These are phyloP conservation scores for Macrophomina pseudophaseolina DNA, from an alignment of 2,329 filamentous ascomycete species.

Conservation along the genomic window DNA sequence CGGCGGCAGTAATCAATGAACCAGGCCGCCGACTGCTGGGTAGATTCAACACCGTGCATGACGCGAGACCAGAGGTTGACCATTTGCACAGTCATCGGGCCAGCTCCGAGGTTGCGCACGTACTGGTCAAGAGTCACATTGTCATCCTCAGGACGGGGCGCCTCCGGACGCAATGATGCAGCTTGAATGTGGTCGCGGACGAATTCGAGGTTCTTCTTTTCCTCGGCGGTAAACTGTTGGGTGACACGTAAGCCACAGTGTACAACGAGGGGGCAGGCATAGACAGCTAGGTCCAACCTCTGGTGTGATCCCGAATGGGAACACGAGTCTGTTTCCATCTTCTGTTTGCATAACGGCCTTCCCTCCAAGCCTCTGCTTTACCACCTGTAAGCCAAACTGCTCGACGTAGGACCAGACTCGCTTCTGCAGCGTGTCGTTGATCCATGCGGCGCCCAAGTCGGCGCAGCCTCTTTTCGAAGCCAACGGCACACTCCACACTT, in stretches of 20 bases:
- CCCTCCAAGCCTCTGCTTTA: conserved; percentile 56
- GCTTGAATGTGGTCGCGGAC: not conserved
- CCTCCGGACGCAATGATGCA: not conserved
- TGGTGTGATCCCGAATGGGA: conserved; percentile 42
- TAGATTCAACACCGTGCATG: conserved; percentile 57
- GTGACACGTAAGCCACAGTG: not conserved
- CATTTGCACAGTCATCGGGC: conserved; percentile 42
- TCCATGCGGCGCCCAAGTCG: conserved; percentile 65
- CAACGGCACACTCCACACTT: conserved; percentile 51
- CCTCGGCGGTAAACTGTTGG: not conserved
- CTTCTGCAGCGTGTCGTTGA: conserved; percentile 61
- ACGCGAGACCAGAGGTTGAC: conserved; percentile 55
- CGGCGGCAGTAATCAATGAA: conserved; percentile 63
- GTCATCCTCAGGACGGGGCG: conserved; percentile 33
- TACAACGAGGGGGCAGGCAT: conserved; percentile 17
- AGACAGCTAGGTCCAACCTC: conserved; percentile 31
- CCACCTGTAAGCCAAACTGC: conserved; percentile 50
- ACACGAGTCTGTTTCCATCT: conserved; percentile 38
- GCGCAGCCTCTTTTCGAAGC: conserved; percentile 39
- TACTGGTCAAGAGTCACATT: conserved; percentile 48
- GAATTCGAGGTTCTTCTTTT: not conserved
- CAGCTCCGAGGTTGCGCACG: conserved; percentile 39
- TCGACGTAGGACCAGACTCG: conserved; percentile 51
- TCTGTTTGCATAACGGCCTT: conserved; percentile 47
- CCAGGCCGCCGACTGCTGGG: conserved; percentile 57